Evolutionary conservation across 1,139 yeast species (phyloP).

Genomic region (Suhomyces choctaworum): DNA sequence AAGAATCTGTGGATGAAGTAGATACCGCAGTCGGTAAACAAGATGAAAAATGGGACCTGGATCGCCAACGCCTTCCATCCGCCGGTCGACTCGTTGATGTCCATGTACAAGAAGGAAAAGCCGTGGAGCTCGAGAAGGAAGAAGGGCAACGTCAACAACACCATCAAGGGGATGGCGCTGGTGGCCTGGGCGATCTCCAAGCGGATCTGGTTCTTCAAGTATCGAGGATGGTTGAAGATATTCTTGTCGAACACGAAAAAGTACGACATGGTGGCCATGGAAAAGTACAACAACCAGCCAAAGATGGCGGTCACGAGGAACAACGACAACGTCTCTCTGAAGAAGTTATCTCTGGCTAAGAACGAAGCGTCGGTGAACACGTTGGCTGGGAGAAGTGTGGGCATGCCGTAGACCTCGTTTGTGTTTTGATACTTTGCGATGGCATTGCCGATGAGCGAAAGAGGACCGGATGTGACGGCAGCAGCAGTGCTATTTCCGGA

Average conservation of each 20-base stretch:
- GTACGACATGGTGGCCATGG: slow-evolving; percentile 77
- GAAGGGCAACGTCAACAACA: slow-evolving; percentile 83
- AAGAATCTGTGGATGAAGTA: slow-evolving; percentile 89
- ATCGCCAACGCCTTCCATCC: slow-evolving; percentile 65
- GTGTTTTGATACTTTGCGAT: slow-evolving; percentile 31
- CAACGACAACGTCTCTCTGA: slow-evolving; percentile 71
- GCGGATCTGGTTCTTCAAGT: slow-evolving; percentile 86
- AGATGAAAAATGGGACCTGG: slow-evolving; percentile 75
- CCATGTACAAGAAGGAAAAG: slow-evolving; percentile 72
- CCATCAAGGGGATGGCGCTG: slow-evolving; percentile 87
- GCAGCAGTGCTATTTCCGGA: slow-evolving; percentile 14
- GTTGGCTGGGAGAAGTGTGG: slow-evolving; percentile 43
- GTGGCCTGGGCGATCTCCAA: slow-evolving; percentile 79
- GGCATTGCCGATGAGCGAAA: slow-evolving; percentile 19
- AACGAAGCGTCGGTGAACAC: slow-evolving; percentile 60
- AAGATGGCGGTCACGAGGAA: slow-evolving; percentile 74
- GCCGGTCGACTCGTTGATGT: slow-evolving; percentile 59
- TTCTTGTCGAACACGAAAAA: slow-evolving; percentile 78
- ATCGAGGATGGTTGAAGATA: slow-evolving; percentile 93
- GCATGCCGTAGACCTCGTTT: slow-evolving; percentile 43
- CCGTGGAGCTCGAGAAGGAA: slow-evolving; percentile 83
- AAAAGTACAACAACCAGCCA: slow-evolving; percentile 78
- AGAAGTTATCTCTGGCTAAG: slow-evolving; percentile 65
- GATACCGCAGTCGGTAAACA: slow-evolving; percentile 92
- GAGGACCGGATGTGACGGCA: slow-evolving; percentile 18